Evolutionary conservation across 805 yeast genomes (phyloP), one percentile per base, ranked within the genome.

Genomic region (Hanseniaspora osmophila): DNA sequence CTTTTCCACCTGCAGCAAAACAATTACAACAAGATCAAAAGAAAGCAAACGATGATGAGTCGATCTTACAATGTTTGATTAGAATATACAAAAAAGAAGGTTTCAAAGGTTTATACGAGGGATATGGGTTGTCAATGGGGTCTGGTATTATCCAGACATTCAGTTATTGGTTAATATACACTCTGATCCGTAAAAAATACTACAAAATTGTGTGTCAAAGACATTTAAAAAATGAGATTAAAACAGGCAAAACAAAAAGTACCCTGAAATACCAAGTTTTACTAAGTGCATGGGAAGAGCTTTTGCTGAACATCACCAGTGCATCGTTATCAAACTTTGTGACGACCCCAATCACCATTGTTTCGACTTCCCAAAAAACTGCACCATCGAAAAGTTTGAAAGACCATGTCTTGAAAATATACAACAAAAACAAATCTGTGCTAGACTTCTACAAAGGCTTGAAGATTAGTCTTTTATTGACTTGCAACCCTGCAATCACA

Each of bases 161-260:
- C 58, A 78, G 85, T 30, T 85, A 85, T 61, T 85, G 85, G 61
- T 85, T 84, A 62, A 85, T 94, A 92, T 85, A 85, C 62, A 78
- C 87, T 5, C 64, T 82, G 37, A 77, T 84, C 15, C 74, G 84
- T 50, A 70, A 72, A 44, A 62, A 71, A 15, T 79, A 76, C 61
- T 68, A 73, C 43, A 16, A 10, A n/a, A 5, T n/a, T 5, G n/a
- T 35, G 11, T 17, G 16, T n/a, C 47, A 63, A 42, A 48, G 66
- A 22, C 7, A 22, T 22, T 22, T 22, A 7, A 22, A 22, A 22
- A 22, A 22, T 7, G 27, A 22, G 27, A 4, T 22, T 4, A 22
- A 22, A 22, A 22, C 4, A 22, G 4, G 6, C 27, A 22, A 22
- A 22, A 22, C 27, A 7, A 22, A 22, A 22, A 22, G 27, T 22